Evolutionary conservation across 129 eudicot species (phyloP).

Genomic region (carrot (Daucus carota)): DH1_v3.0 NC_030381.2:54590501-54591000

Average conservation of each 20-base stretch:
- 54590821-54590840: not conserved
- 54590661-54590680: not conserved
- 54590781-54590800: conserved; percentile 14
- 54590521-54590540: no score
- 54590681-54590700: conserved; percentile 3
- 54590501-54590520: not conserved
- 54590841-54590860: conserved; percentile 1
- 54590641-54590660: not conserved
- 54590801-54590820: not conserved
- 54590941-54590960: not conserved
- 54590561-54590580: not conserved
- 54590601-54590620: not conserved
- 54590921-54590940: not conserved
- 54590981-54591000: not conserved
- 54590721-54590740: not conserved
- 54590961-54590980: not conserved
- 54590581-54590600: not conserved
- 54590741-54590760: not conserved
- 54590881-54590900: conserved; percentile 9
- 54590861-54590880: conserved; percentile 6
- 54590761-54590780: conserved; percentile 6
- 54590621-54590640: not conserved
- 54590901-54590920: not conserved
- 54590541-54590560: not conserved
- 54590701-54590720: not conserved